A percentile compares a stretch with the other conserved stretches of the same genome.
These are phyloP conservation scores for Acanthamoeba culbertsoni DNA, from an alignment of 208 protist species.

Conservation along the genomic window DNA sequence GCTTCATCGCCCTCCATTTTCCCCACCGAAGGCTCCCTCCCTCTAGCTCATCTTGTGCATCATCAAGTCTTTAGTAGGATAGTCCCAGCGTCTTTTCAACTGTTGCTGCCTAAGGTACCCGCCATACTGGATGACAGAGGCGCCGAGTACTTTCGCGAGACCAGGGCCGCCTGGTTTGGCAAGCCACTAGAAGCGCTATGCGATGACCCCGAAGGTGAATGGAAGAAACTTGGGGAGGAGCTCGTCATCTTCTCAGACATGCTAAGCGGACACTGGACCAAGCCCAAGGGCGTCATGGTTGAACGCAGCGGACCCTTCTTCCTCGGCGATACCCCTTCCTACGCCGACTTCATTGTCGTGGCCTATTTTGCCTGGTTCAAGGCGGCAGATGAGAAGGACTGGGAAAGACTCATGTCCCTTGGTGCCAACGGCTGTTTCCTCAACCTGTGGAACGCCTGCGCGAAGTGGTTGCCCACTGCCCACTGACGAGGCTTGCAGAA, in stretches of 20 bases:
- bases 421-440: background rate
- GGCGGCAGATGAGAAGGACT: background rate
- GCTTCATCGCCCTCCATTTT: background rate
- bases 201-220: background rate
- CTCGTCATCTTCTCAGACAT: background rate
- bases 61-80: background rate
- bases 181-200: background rate
- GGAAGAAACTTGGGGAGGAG: background rate
- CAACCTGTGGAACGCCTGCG: background rate
- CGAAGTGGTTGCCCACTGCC: background rate
- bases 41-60: background rate
- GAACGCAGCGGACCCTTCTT: background rate
- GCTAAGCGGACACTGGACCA: background rate
- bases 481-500: background rate
- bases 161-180: background rate
- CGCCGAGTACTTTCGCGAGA: background rate
- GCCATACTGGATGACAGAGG: slow-evolving; percentile 1
- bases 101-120: background rate
- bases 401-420: background rate
- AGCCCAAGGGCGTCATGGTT: background rate
- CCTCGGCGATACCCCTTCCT: background rate
- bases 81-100: background rate
- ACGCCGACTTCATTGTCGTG: slow-evolving; percentile 17
- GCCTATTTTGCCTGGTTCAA: slow-evolving; percentile 7
- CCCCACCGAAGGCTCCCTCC: background rate